Percentiles rank a stretch among this genome's conserved stretches.
Evolutionary conservation across 768 basidiomycete genomes (phyloP).

Genomic region (Hypholoma sublateritium): DNA sequence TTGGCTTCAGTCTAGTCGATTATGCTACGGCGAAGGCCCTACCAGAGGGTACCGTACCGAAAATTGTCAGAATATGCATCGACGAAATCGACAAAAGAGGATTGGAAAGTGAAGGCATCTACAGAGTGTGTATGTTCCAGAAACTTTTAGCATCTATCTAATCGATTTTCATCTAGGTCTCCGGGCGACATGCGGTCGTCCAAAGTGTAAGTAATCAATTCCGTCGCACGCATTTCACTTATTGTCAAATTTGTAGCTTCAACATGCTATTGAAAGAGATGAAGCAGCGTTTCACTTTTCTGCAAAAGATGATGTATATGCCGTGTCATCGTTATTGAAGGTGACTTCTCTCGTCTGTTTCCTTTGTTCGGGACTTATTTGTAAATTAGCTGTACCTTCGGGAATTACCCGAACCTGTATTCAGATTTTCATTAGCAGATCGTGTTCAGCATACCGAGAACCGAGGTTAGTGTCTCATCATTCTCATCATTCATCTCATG

Average conservation of each 20-base stretch:
- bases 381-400: slow-evolving; percentile 68
- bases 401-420: slow-evolving; percentile 87
- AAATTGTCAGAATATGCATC: slow-evolving; percentile 79
- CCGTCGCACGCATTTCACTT: not conserved
- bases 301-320: slow-evolving; percentile 77
- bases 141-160: slow-evolving; percentile 1
- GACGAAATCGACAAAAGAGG: slow-evolving; percentile 81
- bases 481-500: not conserved
- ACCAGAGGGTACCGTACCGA: slow-evolving; percentile 73
- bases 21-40: slow-evolving; percentile 83
- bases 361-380: slow-evolving; percentile 2
- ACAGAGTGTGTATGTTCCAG: slow-evolving; percentile 49
- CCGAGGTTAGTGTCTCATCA: slow-evolving; percentile 46
- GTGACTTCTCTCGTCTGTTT: slow-evolving; percentile 32
- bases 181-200: slow-evolving; percentile 82
- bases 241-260: slow-evolving; percentile 47
- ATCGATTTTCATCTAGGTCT: slow-evolving; percentile 48
- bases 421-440: slow-evolving; percentile 77
- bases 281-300: slow-evolving; percentile 76
- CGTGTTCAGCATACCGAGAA: slow-evolving; percentile 80
- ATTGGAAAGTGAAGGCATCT: slow-evolving; percentile 77
- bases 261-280: slow-evolving; percentile 85
- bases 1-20: slow-evolving; percentile 85
- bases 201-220: slow-evolving; percentile 56
- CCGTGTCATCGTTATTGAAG: slow-evolving; percentile 84